Conservation (phyloP, 2,329 filamentous ascomycete species). For the Apiospora hydei region DNA sequence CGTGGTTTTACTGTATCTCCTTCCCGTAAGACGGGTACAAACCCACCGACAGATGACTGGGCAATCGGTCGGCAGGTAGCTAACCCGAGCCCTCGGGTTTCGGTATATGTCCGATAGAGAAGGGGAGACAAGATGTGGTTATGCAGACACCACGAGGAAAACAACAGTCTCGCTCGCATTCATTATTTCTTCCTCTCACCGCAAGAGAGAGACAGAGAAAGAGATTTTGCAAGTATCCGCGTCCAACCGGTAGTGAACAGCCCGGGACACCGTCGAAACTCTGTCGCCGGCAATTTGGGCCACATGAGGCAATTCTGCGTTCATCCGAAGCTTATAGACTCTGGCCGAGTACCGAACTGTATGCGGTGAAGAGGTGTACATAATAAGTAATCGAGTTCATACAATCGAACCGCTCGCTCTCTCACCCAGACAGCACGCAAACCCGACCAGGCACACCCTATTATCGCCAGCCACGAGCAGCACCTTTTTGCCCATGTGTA, state of each 20-base stretch:
- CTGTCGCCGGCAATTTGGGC: not conserved
- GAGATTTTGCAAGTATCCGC: not conserved
- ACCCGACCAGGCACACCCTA: not conserved
- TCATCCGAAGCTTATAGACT: conserved; percentile 16
- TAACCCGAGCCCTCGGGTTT: conserved; percentile 1
- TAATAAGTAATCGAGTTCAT: not conserved
- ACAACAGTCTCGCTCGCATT: not conserved
- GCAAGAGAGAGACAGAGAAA: not conserved
- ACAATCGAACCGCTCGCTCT: not conserved
- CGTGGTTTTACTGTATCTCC: not conserved
- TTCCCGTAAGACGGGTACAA: not conserved
- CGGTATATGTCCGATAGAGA: not conserved
- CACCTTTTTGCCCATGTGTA: not conserved
- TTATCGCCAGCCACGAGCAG: not conserved
- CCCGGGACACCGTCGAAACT: conserved; percentile 7
- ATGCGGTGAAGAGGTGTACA: conserved; percentile 7
- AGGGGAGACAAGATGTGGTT: not conserved
- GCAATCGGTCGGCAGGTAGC: conserved; percentile 3
- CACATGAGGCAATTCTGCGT: conserved; percentile 16
- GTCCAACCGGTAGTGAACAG: not conserved
- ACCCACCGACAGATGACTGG: not conserved
- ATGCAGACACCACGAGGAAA: not conserved
- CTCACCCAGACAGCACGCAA: not conserved
- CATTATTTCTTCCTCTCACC: not conserved
- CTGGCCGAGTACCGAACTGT: conserved; percentile 4